Base-by-base conservation (phyloP, 2,329 filamentous ascomycete species). In the Nigrospora sphaerica region DNA sequence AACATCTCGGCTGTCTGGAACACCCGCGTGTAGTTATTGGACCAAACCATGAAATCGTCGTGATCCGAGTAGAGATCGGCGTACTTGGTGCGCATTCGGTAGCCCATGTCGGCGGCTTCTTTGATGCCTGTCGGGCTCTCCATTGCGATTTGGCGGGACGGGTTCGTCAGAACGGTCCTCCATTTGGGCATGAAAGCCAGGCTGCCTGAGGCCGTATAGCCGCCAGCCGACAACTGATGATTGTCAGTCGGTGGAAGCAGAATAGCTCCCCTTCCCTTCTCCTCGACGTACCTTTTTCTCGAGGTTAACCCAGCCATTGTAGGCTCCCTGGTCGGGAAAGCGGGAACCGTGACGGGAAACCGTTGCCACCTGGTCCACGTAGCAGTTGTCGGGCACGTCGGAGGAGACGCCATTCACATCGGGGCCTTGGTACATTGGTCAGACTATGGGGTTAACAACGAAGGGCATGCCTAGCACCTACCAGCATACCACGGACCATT, bases 21-120 rank as follows among this genome's bases (percentile, higher is more conserved):
- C 1, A 83, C 80, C 6, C 79, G 73, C 6, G 77, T 74, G 59
- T 85, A 85, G 54, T 81, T 77, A 58, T 86, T 86, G 16, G 80
- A 74, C 78, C 80, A 86, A 7, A 82, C 73, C 10, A 74, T 67
- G 54, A 85, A 83, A 10, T 66, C 57, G 6, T 72, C 66, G 7
- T 72, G 70, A 43, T 74, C 68, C 1, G 58, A 54, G 52, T 78
- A 77, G 16, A 85, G 68, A 34, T 73, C 60, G 0, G 72, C 70
- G 46, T 74, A 74, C 43, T 67, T 68, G 12, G 69, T 75, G 37
- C 73, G 62, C 43, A 79, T 66, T 3, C 65, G 65, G 46, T 78
- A 75, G 6, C 77, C 78, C 61, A 81, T 66, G 48, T 78, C 75
- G 36, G 74, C 70, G 0, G 75, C 62, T 58, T 86, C 83, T 52